Conservation (phyloP, 139 green algal genomes). For the Pseudopediastrum boryanum region DNA sequence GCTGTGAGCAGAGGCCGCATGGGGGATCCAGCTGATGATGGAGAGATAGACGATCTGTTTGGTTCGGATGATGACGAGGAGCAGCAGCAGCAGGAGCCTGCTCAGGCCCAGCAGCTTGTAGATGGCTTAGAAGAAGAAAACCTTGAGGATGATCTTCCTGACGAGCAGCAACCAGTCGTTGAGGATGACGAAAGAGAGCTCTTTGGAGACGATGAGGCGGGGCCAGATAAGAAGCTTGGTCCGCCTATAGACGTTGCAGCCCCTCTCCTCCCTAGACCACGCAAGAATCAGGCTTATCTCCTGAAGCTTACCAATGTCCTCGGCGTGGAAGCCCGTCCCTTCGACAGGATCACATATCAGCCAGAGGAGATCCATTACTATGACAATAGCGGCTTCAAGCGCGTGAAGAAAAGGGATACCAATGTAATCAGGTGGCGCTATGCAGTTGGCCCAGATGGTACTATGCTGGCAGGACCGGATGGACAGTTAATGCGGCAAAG, state of each 20-base stretch:
- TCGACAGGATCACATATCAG: constrained; percentile 64
- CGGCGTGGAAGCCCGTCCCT: constrained; percentile 64
- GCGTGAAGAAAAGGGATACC: constrained; percentile 41
- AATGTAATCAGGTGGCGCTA: constrained; percentile 54
- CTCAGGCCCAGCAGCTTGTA: background rate
- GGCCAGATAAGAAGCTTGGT: constrained; percentile 5
- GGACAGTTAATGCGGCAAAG: constrained; percentile 45
- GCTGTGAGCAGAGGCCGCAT: too few relatives aligned
- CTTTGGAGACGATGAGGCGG: constrained; percentile 47
- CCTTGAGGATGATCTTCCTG: background rate
- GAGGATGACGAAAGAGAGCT: constrained; percentile 36
- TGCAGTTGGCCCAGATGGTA: background rate
- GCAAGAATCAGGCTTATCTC: constrained; percentile 33
- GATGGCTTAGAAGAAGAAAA: background rate
- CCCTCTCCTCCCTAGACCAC: constrained; percentile 15
- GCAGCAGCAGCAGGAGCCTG: constrained; percentile 16
- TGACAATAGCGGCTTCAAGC: constrained; percentile 51
- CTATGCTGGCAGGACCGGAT: background rate
- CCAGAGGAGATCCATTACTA: constrained; percentile 45
- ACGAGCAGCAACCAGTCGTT: background rate
- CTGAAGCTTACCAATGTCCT: constrained; percentile 73
- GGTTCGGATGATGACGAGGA: constrained; percentile 45
- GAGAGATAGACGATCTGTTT: constrained; percentile 55
- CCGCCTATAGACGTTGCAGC: constrained; percentile 5
- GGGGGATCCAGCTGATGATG: constrained; percentile 36